phyloP scores from a whole-genome alignment of 768 basidiomycete species.

The Serendipita sp. region DNA sequence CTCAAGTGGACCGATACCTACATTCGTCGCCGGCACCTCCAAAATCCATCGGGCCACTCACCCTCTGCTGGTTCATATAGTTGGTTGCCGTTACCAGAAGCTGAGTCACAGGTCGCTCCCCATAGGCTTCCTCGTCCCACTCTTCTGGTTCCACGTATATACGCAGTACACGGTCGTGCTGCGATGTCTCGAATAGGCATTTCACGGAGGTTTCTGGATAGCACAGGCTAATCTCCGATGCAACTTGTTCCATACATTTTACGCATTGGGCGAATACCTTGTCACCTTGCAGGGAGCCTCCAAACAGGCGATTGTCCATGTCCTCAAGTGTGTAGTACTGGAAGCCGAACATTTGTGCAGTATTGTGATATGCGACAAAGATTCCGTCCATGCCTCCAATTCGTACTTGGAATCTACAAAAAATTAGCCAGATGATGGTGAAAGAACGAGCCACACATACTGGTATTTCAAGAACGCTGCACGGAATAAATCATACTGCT shows the following conservation, averaged over 20 bases:
- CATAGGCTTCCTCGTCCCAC: slow-evolving; percentile 18
- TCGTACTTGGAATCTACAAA: slow-evolving; percentile 73
- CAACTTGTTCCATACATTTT: slow-evolving; percentile 46
- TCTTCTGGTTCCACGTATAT: slow-evolving; percentile 48
- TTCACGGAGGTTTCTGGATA: slow-evolving; percentile 51
- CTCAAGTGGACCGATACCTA: slow-evolving; percentile 11
- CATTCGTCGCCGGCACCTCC: slow-evolving; percentile 18
- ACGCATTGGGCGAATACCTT: slow-evolving; percentile 65
- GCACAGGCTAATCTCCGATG: slow-evolving; percentile 36
- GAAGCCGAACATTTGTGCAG: slow-evolving; percentile 75
- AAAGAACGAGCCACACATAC: slow-evolving; percentile 22
- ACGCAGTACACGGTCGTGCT: slow-evolving; percentile 28
- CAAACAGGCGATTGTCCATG: slow-evolving; percentile 74
- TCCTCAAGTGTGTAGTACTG: slow-evolving; percentile 78
- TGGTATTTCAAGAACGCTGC: slow-evolving; percentile 90
- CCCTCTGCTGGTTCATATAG: slow-evolving; percentile 26
- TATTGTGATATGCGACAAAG: slow-evolving; percentile 77
- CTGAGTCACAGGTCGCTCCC: slow-evolving; percentile 35
- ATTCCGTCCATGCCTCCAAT: slow-evolving; percentile 98
- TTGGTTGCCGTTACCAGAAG: slow-evolving; percentile 35
- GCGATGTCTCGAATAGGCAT: slow-evolving; percentile 44
- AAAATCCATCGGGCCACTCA: slow-evolving; percentile 24
- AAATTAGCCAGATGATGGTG: background rate
- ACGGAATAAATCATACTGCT: slow-evolving; percentile 88
- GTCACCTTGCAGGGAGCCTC: slow-evolving; percentile 42